Base-by-base conservation (phyloP, 202 grass and related monocot species). In the Carex sylvatica region DNA sequence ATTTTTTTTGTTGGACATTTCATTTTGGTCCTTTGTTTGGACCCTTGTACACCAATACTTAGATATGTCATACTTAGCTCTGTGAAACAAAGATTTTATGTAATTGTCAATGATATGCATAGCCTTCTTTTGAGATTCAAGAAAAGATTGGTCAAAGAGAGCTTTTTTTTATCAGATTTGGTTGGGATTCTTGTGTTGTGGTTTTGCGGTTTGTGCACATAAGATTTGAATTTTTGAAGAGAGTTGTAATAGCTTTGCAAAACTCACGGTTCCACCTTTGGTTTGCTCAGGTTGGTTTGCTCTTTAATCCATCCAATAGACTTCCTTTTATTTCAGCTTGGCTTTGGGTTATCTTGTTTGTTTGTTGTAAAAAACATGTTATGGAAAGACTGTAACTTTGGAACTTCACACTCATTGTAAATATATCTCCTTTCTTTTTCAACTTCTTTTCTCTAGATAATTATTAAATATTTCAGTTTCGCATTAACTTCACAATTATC, bases 181-280 rank as follows among this genome's bases (percentile, higher is more conserved):
- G 60, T 65, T 54, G 62, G 53, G 79, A 82, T 82, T 68, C 26
- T 76, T 56, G 61, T 68, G 47, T 76, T 76, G 61, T 54, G 44
- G 5, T 16, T 66, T 69, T 67, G 6, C 2, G 23, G 31, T 24
- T 44, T 82, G 69, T 82, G 64, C 31, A 68, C 46, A 81, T 42
- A 80, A 33, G 9, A 0, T 55, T 67, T 35, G 44, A 54, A 52
- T 65, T 46, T 24, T 82, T n/a, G 5, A 46, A 30, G 60, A 13
- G 23, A 82, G 24, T 55, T 82, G 22, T 15, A n/a, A 82, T 55
- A 51, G 62, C 51, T 68, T 82, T 63, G 28, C 49, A 56, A 7
- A 82, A 68, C 44, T 68, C 22, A n/a, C 6, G 64, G 42, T 64
- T 61, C 30, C 6, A 66, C 20, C 59, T 65, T 64, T 61, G 35